A percentile compares a stretch with the other conserved stretches of the same genome.
phyloP scores from a whole-genome alignment of 768 basidiomycete species.

The Boletus speciosus region DNA sequence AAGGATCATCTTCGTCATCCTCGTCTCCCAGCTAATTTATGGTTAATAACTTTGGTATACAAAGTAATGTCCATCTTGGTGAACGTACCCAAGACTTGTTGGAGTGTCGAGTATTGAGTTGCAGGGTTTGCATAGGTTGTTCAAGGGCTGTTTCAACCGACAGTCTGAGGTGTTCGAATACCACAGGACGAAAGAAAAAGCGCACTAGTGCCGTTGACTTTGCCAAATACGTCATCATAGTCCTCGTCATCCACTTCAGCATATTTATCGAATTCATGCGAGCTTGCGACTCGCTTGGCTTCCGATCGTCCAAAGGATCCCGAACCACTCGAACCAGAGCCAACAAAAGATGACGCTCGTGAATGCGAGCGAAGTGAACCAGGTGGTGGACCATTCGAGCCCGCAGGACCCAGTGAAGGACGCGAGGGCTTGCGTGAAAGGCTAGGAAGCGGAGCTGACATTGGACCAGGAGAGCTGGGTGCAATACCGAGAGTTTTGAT shows the following conservation, averaged over 20 bases:
- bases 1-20: slow-evolving; percentile 92
- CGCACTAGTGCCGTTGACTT: slow-evolving; percentile 64
- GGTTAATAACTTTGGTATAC: not conserved
- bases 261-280: slow-evolving; percentile 78
- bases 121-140: slow-evolving; percentile 67
- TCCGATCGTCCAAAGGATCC: slow-evolving; percentile 68
- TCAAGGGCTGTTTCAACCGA: slow-evolving; percentile 43
- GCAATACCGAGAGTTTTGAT: slow-evolving; percentile 71
- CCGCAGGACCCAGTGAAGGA: slow-evolving; percentile 48
- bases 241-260: slow-evolving; percentile 87
- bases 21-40: slow-evolving; percentile 67
- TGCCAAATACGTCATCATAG: slow-evolving; percentile 93
- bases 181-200: slow-evolving; percentile 9
- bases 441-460: slow-evolving; percentile 64
- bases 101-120: slow-evolving; percentile 82
- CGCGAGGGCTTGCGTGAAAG: slow-evolving; percentile 52
- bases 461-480: slow-evolving; percentile 51
- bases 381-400: slow-evolving; percentile 20
- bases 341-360: slow-evolving; percentile 56
- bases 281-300: slow-evolving; percentile 49
- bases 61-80: slow-evolving; percentile 5
- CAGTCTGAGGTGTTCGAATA: not conserved
- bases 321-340: slow-evolving; percentile 37
- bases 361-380: slow-evolving; percentile 44
- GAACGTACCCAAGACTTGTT: slow-evolving; percentile 80